These are phyloP conservation scores for Paracamarosporium sp. DNA, from an alignment of 2,329 filamentous ascomycete genomes.

Conservation along the genomic window DNA sequence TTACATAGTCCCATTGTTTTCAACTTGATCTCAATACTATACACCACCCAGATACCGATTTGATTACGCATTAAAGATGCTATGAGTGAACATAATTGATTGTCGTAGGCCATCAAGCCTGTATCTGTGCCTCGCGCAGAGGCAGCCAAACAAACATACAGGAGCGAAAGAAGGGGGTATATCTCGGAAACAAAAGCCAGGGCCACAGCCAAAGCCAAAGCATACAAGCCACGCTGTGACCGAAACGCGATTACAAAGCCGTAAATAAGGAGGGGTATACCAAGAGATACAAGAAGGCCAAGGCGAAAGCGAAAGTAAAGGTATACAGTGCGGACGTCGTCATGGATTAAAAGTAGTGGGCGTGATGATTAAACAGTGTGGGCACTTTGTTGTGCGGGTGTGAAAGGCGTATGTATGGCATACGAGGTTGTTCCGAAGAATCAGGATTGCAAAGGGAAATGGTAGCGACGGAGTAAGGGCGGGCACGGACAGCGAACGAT, in stretches of 20 bases:
- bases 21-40: no score
- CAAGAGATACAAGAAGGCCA: slow-evolving; percentile 3
- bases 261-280: slow-evolving; percentile 2
- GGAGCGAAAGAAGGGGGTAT: slow-evolving; percentile 6
- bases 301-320: neutral
- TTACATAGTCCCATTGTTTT: no score
- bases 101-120: neutral
- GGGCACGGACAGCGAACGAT: no score
- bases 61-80: neutral
- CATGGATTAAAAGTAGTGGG: no score
- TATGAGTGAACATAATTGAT: neutral
- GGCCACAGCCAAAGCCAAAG: neutral
- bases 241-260: neutral
- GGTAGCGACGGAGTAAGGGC: no score
- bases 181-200: no score
- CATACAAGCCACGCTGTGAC: neutral
- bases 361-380: no score
- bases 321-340: no score
- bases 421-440: no score
- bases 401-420: no score
- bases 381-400: no score
- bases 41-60: neutral
- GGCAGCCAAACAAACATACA: neutral
- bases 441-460: neutral
- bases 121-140: neutral